Percentiles rank a stretch among this genome's conserved stretches.
These are phyloP conservation scores for Sporisorium iseilematis-ciliati DNA, from an alignment of 1,284 basidiomycete genomes.

Conservation along the genomic window DNA sequence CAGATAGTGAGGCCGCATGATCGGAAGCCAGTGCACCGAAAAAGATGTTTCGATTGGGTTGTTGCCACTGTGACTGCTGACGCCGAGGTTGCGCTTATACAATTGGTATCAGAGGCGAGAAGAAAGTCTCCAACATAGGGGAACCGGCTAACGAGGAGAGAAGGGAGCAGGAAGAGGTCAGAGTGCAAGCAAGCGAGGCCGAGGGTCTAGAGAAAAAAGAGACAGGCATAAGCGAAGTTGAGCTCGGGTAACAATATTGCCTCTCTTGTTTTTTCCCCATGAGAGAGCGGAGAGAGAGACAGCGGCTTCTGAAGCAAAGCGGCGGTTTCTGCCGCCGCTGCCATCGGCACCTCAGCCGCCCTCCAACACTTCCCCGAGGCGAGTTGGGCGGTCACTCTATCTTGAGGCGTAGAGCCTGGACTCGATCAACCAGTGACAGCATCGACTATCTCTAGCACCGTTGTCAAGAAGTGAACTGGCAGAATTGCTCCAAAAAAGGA, in stretches of 20 bases:
- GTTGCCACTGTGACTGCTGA: background rate
- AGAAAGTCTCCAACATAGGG: no score
- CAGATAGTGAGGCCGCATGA: slow-evolving; percentile 4
- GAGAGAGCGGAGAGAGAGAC: slow-evolving; percentile 1
- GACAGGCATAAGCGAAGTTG: slow-evolving; percentile 5
- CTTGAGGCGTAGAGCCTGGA: background rate
- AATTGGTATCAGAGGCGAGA: no score
- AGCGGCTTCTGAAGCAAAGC: slow-evolving; percentile 2
- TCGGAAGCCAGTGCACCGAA: slow-evolving; percentile 48
- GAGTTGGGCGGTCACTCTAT: background rate
- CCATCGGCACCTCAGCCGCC: slow-evolving; percentile 17
- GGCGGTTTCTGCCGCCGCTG: slow-evolving; percentile 21
- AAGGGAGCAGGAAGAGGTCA: no score
- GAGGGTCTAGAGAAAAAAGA: no score
- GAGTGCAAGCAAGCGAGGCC: no score
- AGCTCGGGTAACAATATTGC: slow-evolving; percentile 17
- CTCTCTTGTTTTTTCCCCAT: background rate
- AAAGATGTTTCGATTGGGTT: background rate
- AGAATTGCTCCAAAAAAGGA: no score
- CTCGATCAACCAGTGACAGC: background rate
- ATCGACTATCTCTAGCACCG: no score
- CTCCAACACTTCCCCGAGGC: background rate
- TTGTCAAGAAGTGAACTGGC: no score
- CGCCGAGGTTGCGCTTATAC: no score
- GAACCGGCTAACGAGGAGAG: no score